These are phyloP conservation scores for Aspergillus sclerotioniger DNA, from an alignment of 495 filamentous ascomycete species.

Conservation along the genomic window DNA sequence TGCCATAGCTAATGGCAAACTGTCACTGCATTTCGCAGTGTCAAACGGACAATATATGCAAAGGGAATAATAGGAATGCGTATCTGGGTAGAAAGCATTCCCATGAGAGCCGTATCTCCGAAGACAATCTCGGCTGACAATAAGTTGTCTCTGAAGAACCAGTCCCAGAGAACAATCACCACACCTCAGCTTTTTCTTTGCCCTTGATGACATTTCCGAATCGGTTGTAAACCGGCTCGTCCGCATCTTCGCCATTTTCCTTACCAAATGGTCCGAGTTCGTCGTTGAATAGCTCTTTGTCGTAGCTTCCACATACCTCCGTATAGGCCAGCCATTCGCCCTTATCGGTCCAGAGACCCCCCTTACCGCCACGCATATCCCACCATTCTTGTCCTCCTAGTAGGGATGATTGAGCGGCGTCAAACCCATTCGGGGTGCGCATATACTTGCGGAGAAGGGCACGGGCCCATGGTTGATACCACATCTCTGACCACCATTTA, in stretches of 20 bases:
- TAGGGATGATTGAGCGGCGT: constrained; percentile 43
- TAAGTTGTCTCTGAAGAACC: neutral
- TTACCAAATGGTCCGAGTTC: constrained; percentile 45
- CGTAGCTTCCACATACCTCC: constrained; percentile 52
- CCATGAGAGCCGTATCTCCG: neutral
- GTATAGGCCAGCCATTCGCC: constrained; percentile 53
- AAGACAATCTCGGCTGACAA: neutral
- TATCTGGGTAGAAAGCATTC: neutral
- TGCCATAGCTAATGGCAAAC: neutral
- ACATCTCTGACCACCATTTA: constrained; percentile 55
- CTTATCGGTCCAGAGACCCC: constrained; percentile 59
- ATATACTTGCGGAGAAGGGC: constrained; percentile 52
- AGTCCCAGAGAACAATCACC: neutral
- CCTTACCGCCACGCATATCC: constrained; percentile 53
- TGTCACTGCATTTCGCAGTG: neutral
- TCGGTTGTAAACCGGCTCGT: constrained; percentile 53
- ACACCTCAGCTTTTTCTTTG: constrained; percentile 25
- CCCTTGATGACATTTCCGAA: constrained; percentile 42
- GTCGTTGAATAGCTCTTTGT: constrained; percentile 51
- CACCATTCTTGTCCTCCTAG: constrained; percentile 52
- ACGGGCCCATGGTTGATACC: constrained; percentile 54
- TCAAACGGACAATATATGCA: constrained; percentile 2
- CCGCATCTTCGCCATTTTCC: constrained; percentile 64
- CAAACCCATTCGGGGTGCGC: constrained; percentile 41
- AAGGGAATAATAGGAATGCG: neutral